These are phyloP conservation scores for Leptomonas seymouri DNA, from an alignment of 208 protist genomes.

Conservation along the genomic window DNA sequence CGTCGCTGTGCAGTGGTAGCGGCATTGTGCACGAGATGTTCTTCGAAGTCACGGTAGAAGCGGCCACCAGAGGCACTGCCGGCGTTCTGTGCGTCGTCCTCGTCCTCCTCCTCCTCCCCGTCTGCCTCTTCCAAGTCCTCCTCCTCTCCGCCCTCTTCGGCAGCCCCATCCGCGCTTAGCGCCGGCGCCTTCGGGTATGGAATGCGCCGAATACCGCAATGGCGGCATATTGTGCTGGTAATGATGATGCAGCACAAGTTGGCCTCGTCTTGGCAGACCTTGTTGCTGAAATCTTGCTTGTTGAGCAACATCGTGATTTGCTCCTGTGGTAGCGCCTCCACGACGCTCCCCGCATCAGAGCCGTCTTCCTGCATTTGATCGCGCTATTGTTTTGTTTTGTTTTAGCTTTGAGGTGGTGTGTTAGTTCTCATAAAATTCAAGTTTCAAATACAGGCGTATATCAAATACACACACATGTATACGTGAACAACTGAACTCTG, in stretches of 20 bases:
- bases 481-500: too few relatives aligned
- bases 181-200: conserved; percentile 42
- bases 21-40: conserved; percentile 42
- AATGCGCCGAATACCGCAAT: conserved; percentile 62
- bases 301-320: conserved; percentile 67
- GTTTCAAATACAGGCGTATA: too few relatives aligned
- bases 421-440: background rate
- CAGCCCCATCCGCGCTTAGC: background rate
- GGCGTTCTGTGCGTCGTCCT: conserved; percentile 14
- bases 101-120: conserved; percentile 33
- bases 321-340: conserved; percentile 38
- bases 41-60: conserved; percentile 60
- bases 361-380: conserved; percentile 8
- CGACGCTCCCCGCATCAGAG: conserved; percentile 24
- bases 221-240: conserved; percentile 75
- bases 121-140: conserved; percentile 25
- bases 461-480: too few relatives aligned
- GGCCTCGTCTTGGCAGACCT: conserved; percentile 54
- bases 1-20: conserved; percentile 45
- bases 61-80: conserved; percentile 2
- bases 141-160: conserved; percentile 10
- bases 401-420: background rate
- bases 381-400: background rate
- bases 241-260: conserved; percentile 80
- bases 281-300: conserved; percentile 64